phyloP scores from a whole-genome alignment of 139 green algal species.

The Volvox africanus region DNA sequence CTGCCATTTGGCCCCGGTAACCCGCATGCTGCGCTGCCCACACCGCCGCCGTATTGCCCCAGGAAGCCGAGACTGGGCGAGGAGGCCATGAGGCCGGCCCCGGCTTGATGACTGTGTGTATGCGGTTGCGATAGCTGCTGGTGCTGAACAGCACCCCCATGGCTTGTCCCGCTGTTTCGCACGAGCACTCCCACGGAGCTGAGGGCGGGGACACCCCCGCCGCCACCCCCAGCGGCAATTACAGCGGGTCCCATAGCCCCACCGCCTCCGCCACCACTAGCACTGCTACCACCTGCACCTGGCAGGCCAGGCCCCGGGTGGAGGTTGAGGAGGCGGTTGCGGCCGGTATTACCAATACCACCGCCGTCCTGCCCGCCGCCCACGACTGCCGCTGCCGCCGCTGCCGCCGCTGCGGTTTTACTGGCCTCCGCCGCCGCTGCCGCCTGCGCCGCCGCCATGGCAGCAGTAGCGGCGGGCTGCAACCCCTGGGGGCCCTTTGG shows the following conservation, averaged over 20 bases:
- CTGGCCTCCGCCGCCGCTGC: constrained; percentile 13
- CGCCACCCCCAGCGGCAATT: too few relatives aligned
- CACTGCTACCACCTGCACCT: too few relatives aligned
- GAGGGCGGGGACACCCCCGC: not conserved
- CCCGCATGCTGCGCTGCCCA: not conserved
- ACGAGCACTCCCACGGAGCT: not conserved
- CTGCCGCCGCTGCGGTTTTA: constrained; percentile 19
- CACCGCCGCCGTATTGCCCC: not conserved
- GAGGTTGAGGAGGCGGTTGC: constrained; percentile 5
- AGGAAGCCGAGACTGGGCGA: not conserved
- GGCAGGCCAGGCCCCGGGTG: not conserved
- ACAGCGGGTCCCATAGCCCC: not conserved
- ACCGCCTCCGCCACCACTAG: not conserved
- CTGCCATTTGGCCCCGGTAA: not conserved
- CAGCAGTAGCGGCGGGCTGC: not conserved
- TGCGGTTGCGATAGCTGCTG: not conserved
- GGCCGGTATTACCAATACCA: not conserved
- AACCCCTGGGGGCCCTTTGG: not conserved
- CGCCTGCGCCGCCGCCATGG: constrained; percentile 10
- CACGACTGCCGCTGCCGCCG: constrained; percentile 7
- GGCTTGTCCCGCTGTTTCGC: not conserved
- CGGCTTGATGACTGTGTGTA: not conserved
- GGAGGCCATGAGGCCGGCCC: not conserved
- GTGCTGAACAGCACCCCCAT: not conserved
- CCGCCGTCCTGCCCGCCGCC: not conserved